A percentile compares a stretch with the other conserved stretches of the same genome.
phyloP scores from a whole-genome alignment of 306 rosid genomes.

The Parietaria judaica region DNA sequence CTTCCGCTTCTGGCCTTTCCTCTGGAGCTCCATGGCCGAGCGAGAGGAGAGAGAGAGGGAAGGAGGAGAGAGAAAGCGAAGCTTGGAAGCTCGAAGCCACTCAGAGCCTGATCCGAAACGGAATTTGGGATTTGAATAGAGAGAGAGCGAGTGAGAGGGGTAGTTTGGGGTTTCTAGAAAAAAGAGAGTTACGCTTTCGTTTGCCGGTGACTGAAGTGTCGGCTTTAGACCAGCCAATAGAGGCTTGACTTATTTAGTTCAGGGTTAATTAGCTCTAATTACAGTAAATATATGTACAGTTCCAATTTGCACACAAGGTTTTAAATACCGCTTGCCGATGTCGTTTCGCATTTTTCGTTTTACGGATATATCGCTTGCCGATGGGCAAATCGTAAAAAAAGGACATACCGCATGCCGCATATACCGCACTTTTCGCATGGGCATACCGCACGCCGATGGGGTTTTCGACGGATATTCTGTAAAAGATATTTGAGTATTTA shows the following conservation, averaged over 20 bases:
- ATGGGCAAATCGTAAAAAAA: too few relatives aligned
- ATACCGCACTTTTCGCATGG: too few relatives aligned
- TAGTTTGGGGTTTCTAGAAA: constrained; percentile 19
- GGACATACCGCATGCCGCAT: too few relatives aligned
- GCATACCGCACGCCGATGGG: too few relatives aligned
- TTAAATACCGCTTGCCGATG: too few relatives aligned
- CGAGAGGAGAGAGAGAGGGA: constrained; percentile 5
- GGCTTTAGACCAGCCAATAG: constrained; percentile 30
- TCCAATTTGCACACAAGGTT: too few relatives aligned
- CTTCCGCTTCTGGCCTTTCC: constrained; percentile 93
- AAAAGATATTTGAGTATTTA: too few relatives aligned
- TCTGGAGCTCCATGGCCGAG: constrained; percentile 25
- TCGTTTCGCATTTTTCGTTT: too few relatives aligned
- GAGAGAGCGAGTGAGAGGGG: constrained; percentile 24
- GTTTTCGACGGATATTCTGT: too few relatives aligned
- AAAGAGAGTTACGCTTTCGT: neutral
- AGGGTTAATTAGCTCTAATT: too few relatives aligned
- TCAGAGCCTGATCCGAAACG: constrained; percentile 28
- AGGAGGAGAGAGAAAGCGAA: constrained; percentile 11
- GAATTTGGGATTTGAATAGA: constrained; percentile 4
- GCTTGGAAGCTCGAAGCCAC: constrained; percentile 14
- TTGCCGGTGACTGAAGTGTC: constrained; percentile 19
- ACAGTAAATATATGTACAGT: too few relatives aligned
- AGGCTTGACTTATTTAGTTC: neutral
- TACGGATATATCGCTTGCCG: too few relatives aligned